These are phyloP conservation scores for Urochloa ruziziensis DNA, from an alignment of 176 grass and related monocot species.

Conservation along the genomic window DNA sequence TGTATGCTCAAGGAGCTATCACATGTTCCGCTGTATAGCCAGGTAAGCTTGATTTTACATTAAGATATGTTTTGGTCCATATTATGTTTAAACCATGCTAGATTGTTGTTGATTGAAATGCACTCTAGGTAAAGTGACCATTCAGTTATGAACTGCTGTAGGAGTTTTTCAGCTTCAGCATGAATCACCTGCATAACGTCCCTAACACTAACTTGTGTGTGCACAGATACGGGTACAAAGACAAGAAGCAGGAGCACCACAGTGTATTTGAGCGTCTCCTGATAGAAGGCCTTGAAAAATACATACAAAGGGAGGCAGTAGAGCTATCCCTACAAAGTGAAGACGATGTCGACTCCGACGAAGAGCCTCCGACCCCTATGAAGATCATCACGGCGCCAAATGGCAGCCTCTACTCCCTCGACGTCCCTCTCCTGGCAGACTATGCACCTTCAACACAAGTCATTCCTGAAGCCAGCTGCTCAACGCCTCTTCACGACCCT, in stretches of 20 bases:
- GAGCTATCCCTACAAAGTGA: slow-evolving; percentile 85
- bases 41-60: slow-evolving; percentile 49
- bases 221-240: slow-evolving; percentile 94
- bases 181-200: neutral
- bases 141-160: neutral
- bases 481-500: slow-evolving; percentile 35
- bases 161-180: neutral
- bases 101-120: slow-evolving; percentile 10
- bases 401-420: slow-evolving; percentile 65
- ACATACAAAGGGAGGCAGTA: slow-evolving; percentile 75
- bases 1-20: slow-evolving; percentile 81
- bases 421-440: slow-evolving; percentile 71
- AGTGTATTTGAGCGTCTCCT: slow-evolving; percentile 76
- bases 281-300: slow-evolving; percentile 83
- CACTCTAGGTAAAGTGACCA: neutral
- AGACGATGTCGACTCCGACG: slow-evolving; percentile 58
- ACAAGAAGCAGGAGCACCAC: slow-evolving; percentile 75
- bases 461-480: slow-evolving; percentile 65
- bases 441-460: slow-evolving; percentile 32
- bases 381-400: slow-evolving; percentile 70
- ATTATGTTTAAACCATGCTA: neutral
- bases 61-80: slow-evolving; percentile 6
- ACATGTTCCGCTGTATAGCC: slow-evolving; percentile 96
- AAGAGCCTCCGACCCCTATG: slow-evolving; percentile 48
- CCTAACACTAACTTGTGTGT: slow-evolving; percentile 15